phyloP scores from a whole-genome alignment of 495 filamentous ascomycete genomes.

The Aspergillus ellipticus region DNA sequence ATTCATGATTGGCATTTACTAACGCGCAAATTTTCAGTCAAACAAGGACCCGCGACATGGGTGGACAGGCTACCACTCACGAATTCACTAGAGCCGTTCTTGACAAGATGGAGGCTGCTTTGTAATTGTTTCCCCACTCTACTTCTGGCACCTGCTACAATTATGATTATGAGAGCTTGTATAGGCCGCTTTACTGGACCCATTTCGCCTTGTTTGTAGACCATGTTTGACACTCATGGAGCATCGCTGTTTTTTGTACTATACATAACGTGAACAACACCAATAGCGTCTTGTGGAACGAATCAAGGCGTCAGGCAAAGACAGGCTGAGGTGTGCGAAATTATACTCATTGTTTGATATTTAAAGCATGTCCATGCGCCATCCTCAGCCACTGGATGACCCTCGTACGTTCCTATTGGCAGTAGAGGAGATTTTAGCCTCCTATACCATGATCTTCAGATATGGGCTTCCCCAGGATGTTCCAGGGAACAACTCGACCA shows the following conservation, averaged over 20 bases:
- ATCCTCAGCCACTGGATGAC: not conserved
- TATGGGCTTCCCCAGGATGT: not conserved
- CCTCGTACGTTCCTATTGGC: not conserved
- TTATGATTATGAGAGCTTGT: slow-evolving; percentile 21
- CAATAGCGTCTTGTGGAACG: slow-evolving; percentile 21
- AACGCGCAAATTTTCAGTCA: slow-evolving; percentile 48
- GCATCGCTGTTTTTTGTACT: slow-evolving; percentile 31
- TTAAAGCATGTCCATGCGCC: slow-evolving; percentile 9
- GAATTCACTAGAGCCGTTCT: slow-evolving; percentile 93
- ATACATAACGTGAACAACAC: slow-evolving; percentile 29
- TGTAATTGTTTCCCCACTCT: slow-evolving; percentile 27
- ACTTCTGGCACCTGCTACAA: slow-evolving; percentile 19
- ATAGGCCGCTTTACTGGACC: slow-evolving; percentile 9
- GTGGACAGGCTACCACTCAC: slow-evolving; percentile 81
- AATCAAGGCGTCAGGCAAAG: slow-evolving; percentile 28
- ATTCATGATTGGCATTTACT: slow-evolving; percentile 11
- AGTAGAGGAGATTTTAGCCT: not conserved
- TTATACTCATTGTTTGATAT: slow-evolving; percentile 17
- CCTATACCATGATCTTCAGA: not conserved
- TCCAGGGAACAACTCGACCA: not conserved
- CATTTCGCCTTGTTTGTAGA: slow-evolving; percentile 9
- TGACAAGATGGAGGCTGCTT: slow-evolving; percentile 78
- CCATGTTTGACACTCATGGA: slow-evolving; percentile 9
- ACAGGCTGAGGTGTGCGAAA: slow-evolving; percentile 19
- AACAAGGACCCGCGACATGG: slow-evolving; percentile 90